phyloP scores from a whole-genome alignment of 495 filamentous ascomycete genomes.

The Hyaloscypha variabilis region DNA sequence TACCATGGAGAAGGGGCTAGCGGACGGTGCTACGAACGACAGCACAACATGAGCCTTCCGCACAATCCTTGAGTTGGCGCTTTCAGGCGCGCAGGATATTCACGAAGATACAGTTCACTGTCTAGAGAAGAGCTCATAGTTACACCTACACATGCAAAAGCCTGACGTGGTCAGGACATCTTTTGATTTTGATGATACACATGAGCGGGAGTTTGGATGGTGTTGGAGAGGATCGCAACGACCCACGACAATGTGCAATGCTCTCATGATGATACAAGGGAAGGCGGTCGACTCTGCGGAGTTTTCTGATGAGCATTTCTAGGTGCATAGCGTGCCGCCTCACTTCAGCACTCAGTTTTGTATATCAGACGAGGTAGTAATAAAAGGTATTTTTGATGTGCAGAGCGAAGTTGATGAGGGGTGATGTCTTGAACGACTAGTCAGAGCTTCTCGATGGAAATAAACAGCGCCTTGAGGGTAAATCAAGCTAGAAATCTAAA shows the following conservation, averaged over 20 bases:
- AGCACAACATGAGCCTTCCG: background rate
- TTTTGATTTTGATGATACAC: background rate
- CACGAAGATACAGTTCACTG: too few species aligned
- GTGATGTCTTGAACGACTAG: too few species aligned
- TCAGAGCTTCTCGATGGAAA: too few species aligned
- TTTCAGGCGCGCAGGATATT: background rate
- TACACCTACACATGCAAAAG: background rate
- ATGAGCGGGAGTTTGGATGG: conserved; percentile 3
- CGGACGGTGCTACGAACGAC: background rate
- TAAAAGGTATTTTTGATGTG: background rate
- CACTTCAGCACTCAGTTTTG: background rate
- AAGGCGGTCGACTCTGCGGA: background rate
- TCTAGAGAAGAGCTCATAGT: background rate
- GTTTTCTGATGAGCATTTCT: background rate
- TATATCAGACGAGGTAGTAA: background rate
- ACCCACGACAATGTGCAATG: background rate
- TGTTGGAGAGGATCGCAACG: background rate
- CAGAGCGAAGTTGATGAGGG: too few species aligned
- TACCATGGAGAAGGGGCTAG: background rate
- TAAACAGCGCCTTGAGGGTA: too few species aligned
- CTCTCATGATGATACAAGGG: background rate
- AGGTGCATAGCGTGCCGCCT: background rate
- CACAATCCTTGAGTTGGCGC: background rate
- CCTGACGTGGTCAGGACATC: background rate
- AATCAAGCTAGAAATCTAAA: too few species aligned